A percentile compares a stretch with the other conserved stretches of the same genome.
Conservation (phyloP, 2,329 filamentous ascomycete species). For the Triangularia setosa region DNA sequence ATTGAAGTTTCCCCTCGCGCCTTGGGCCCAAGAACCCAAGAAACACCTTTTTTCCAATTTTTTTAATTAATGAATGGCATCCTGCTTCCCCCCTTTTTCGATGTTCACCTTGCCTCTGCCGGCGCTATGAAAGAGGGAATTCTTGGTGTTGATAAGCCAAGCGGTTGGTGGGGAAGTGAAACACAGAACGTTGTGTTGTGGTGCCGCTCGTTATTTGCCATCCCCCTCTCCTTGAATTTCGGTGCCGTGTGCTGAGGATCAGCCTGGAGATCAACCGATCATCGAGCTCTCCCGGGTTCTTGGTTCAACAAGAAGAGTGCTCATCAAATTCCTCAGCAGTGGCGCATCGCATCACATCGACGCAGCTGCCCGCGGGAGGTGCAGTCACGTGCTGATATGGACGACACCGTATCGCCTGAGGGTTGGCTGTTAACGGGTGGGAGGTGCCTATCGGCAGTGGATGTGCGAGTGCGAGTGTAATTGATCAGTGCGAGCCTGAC, state of each 20-base stretch:
- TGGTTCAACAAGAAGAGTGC: slow-evolving; percentile 2
- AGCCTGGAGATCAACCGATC: slow-evolving; percentile 1
- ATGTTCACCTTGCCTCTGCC: neutral
- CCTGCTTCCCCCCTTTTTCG: neutral
- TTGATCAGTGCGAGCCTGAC: too few relatives aligned
- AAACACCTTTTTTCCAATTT: neutral
- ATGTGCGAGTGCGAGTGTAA: neutral
- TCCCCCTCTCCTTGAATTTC: neutral
- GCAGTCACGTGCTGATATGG: neutral
- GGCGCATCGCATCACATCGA: neutral
- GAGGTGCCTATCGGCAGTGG: neutral
- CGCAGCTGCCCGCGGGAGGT: neutral
- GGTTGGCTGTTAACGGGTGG: too few relatives aligned
- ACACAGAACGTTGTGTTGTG: neutral
- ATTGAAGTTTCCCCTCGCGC: neutral
- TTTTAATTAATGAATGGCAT: neutral
- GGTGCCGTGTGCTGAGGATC: neutral
- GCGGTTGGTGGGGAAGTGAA: slow-evolving; percentile 3
- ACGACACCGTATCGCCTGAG: neutral
- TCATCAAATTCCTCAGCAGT: neutral
- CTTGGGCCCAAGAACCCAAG: neutral
- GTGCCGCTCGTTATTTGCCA: slow-evolving; percentile 1
- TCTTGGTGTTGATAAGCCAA: slow-evolving; percentile 5
- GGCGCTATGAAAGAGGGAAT: neutral
- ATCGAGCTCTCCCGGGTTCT: neutral